These are phyloP conservation scores for Nothophytophthora sp. DNA, from an alignment of 352 stramenopile species.

Conservation along the genomic window DNA sequence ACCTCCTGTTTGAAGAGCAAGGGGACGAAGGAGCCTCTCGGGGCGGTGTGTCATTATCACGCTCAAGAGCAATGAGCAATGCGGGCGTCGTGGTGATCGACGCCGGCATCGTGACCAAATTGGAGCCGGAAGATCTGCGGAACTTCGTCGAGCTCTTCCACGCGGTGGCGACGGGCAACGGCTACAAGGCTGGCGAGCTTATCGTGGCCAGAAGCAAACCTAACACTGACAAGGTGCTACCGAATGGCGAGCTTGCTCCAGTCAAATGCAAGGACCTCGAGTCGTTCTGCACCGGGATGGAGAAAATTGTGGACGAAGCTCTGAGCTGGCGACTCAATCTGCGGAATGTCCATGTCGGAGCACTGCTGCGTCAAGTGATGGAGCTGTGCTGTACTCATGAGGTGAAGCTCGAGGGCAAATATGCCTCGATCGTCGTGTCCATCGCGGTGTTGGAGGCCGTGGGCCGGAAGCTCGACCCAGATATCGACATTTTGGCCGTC, in stretches of 20 bases:
- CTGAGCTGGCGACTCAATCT: conserved; percentile 64
- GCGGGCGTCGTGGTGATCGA: conserved; percentile 77
- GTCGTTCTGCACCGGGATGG: conserved; percentile 74
- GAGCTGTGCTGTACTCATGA: conserved; percentile 92
- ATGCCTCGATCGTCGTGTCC: conserved; percentile 94
- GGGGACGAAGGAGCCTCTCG: background rate
- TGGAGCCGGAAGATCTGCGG: conserved; percentile 70
- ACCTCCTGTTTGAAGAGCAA: conserved; percentile 80
- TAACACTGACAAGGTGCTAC: conserved; percentile 15
- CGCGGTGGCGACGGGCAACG: conserved; percentile 76
- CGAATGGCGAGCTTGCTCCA: conserved; percentile 23
- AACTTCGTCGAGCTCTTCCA: conserved; percentile 90
- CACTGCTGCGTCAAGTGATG: conserved; percentile 73
- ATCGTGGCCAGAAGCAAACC: conserved; percentile 72
- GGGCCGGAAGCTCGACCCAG: conserved; percentile 88
- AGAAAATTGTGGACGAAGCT: conserved; percentile 69
- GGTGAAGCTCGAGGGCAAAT: conserved; percentile 94
- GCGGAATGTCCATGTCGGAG: conserved; percentile 76
- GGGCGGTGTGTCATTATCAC: too few species aligned
- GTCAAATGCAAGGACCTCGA: conserved; percentile 69
- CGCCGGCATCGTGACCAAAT: conserved; percentile 83
- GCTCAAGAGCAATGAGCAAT: conserved; percentile 23
- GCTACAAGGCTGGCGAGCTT: conserved; percentile 76
- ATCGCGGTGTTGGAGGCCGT: conserved; percentile 95
- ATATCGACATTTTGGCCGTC: conserved; percentile 88